Conservation (phyloP, 345 rosid genomes). For the Xanthoceras sorbifolium region DNA sequence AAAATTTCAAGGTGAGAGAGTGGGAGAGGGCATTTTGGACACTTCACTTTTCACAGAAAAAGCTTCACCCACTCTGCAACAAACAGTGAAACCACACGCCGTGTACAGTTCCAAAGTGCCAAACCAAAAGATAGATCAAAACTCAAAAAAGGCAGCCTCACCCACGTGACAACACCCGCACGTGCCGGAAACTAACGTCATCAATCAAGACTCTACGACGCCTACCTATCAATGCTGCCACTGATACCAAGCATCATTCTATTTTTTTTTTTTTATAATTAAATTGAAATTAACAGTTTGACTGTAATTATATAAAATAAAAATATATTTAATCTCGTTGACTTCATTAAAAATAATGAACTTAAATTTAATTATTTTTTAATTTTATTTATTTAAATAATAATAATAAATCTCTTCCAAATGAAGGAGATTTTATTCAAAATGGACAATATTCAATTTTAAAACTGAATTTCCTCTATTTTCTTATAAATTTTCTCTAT, state of each 20-base stretch:
- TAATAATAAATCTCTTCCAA: no score
- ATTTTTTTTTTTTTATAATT: no score
- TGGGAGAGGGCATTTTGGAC: not conserved
- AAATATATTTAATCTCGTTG: no score
- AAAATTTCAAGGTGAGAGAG: not conserved
- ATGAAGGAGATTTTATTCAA: no score
- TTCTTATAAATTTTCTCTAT: no score
- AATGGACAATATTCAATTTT: no score
- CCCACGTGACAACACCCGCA: constrained; percentile 56
- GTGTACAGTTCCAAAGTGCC: constrained; percentile 22
- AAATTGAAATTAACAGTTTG: no score
- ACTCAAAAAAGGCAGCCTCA: constrained; percentile 35
- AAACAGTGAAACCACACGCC: constrained; percentile 29
- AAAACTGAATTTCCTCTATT: no score
- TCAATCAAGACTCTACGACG: not conserved
- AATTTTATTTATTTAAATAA: no score
- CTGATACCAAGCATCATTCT: not conserved
- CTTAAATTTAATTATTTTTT: no score
- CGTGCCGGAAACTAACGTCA: constrained; percentile 48
- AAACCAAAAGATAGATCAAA: not conserved
- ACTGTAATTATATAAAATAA: no score
- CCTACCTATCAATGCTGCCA: not conserved
- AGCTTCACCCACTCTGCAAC: not conserved
- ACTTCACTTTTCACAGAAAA: not conserved
- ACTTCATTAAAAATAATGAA: no score